A percentile compares a stretch with the other conserved stretches of the same genome.
phyloP scores from a whole-genome alignment of 768 basidiomycete genomes.

The Rhizopogon salebrosus region DNA sequence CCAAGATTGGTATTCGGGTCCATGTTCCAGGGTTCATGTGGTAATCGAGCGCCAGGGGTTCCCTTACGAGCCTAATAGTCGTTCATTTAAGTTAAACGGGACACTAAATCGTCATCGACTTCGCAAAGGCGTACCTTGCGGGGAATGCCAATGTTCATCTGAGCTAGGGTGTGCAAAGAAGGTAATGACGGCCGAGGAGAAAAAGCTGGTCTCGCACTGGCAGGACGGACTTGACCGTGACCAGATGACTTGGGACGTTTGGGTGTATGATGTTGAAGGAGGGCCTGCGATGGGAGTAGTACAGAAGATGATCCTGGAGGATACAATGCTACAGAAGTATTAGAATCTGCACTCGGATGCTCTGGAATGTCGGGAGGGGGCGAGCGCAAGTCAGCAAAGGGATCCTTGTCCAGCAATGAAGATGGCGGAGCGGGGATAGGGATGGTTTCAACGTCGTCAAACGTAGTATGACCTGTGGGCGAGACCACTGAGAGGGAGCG shows the following conservation, averaged over 20 bases:
- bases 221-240: conserved; percentile 32
- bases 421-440: conserved; percentile 4
- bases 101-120: not conserved
- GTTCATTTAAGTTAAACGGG: not conserved
- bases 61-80: conserved; percentile 33
- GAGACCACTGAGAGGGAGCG: conserved; percentile 10
- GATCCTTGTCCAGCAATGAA: conserved; percentile 61
- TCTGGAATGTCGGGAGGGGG: conserved; percentile 12
- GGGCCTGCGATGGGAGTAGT: conserved; percentile 9
- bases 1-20: conserved; percentile 10
- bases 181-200: conserved; percentile 37
- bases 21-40: conserved; percentile 38
- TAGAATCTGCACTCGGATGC: conserved; percentile 1
- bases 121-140: conserved; percentile 29
- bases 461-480: not conserved
- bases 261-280: conserved; percentile 6
- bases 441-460: conserved; percentile 1
- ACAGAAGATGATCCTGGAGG: conserved; percentile 8
- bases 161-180: conserved; percentile 34
- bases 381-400: conserved; percentile 57
- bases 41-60: conserved; percentile 36
- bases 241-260: conserved; percentile 29
- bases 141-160: conserved; percentile 29
- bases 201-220: conserved; percentile 38
- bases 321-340: conserved; percentile 6